phyloP scores from a whole-genome alignment of 1,139 yeast species.

The Suhomyces yuchorum region DNA sequence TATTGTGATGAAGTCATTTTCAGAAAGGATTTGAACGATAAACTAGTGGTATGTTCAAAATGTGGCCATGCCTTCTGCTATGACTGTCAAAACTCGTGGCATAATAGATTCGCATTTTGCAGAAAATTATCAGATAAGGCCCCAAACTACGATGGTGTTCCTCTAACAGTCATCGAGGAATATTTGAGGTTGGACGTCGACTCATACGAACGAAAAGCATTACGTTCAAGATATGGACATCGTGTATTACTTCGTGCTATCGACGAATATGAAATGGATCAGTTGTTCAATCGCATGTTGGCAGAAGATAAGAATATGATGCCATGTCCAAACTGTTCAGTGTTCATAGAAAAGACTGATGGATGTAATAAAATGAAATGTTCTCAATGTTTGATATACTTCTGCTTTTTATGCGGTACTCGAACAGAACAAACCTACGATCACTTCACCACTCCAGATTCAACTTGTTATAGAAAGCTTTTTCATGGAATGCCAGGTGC shows the following conservation, averaged over 20 bases:
- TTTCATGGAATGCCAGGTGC: constrained; percentile 58
- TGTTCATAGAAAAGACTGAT: constrained; percentile 58
- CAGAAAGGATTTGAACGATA: constrained; percentile 50
- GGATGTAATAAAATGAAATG: constrained; percentile 76
- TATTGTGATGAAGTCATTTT: constrained; percentile 48
- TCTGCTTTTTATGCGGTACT: constrained; percentile 61
- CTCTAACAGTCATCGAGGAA: constrained; percentile 42
- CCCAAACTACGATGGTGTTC: constrained; percentile 37
- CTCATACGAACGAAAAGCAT: constrained; percentile 33
- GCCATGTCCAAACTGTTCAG: constrained; percentile 57
- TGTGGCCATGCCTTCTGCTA: constrained; percentile 64
- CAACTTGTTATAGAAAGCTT: constrained; percentile 53
- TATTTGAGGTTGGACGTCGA: constrained; percentile 35
- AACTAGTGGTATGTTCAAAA: constrained; percentile 53
- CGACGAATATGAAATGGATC: constrained; percentile 51
- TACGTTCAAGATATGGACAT: constrained; percentile 55
- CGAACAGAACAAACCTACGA: constrained; percentile 43
- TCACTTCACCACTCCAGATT: constrained; percentile 49
- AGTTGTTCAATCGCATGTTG: constrained; percentile 48
- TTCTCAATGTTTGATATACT: constrained; percentile 47
- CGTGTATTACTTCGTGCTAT: constrained; percentile 45
- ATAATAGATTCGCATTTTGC: constrained; percentile 56
- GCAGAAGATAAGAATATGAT: constrained; percentile 42
- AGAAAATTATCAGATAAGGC: constrained; percentile 27
- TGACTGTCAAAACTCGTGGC: constrained; percentile 66